phyloP scores from a whole-genome alignment of 768 basidiomycete species.

The Pulveroboletus ravenelii region DNA sequence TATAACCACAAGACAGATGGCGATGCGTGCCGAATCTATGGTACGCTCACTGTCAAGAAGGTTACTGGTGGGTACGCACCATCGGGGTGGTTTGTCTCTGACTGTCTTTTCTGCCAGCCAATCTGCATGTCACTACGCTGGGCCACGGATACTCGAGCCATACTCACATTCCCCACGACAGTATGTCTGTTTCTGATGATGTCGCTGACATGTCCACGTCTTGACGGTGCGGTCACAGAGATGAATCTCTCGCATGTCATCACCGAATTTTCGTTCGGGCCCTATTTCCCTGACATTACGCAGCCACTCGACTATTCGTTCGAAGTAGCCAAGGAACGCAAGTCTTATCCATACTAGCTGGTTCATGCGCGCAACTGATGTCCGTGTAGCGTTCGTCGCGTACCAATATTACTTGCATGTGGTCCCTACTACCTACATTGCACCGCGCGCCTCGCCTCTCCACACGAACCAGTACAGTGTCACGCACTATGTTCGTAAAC shows the following conservation, averaged over 20 bases:
- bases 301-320: slow-evolving; percentile 93
- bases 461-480: slow-evolving; percentile 89
- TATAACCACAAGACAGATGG: slow-evolving; percentile 65
- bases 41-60: slow-evolving; percentile 78
- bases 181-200: slow-evolving; percentile 43
- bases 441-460: slow-evolving; percentile 59
- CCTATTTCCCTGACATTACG: slow-evolving; percentile 90
- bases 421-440: slow-evolving; percentile 91
- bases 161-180: slow-evolving; percentile 80
- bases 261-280: slow-evolving; percentile 94
- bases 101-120: slow-evolving; percentile 43
- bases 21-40: slow-evolving; percentile 82
- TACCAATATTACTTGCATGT: slow-evolving; percentile 96
- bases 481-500: slow-evolving; percentile 79
- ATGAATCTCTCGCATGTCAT: slow-evolving; percentile 98
- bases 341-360: not conserved
- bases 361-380: not conserved
- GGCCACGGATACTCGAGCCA: slow-evolving; percentile 91
- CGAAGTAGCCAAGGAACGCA: slow-evolving; percentile 67
- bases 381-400: slow-evolving; percentile 65
- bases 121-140: slow-evolving; percentile 89
- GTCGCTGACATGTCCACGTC: not conserved
- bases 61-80: slow-evolving; percentile 61
- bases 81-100: not conserved
- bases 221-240: slow-evolving; percentile 39